Conservation (phyloP, 352 stramenopile species). For the Detonula confervacea region DNA sequence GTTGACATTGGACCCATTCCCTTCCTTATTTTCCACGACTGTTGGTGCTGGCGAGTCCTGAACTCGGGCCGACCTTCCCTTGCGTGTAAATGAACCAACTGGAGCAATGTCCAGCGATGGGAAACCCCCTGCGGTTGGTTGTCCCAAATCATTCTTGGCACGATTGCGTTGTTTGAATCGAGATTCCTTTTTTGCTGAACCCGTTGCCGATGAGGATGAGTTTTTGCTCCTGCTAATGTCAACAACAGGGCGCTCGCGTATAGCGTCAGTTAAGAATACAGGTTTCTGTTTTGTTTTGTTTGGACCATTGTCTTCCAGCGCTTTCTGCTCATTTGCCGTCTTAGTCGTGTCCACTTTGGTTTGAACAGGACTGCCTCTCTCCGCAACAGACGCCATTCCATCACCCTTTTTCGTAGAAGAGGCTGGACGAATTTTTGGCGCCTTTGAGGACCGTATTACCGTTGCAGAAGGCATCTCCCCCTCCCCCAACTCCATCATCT, state of each 20-base stretch:
- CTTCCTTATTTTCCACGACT: constrained; percentile 4
- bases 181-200: constrained; percentile 38
- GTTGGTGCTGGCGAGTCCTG: constrained; percentile 23
- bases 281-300: constrained; percentile 30
- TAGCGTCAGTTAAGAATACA: constrained; percentile 54
- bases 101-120: constrained; percentile 64
- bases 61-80: constrained; percentile 27
- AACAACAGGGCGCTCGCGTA: constrained; percentile 47
- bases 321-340: no score
- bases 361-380: constrained; percentile 17
- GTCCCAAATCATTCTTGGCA: constrained; percentile 16
- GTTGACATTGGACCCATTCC: constrained; percentile 19
- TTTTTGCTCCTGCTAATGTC: constrained; percentile 15
- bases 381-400: constrained; percentile 1
- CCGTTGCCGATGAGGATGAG: constrained; percentile 18
- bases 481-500: constrained; percentile 71
- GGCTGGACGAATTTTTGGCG: constrained; percentile 44
- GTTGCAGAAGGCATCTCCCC: constrained; percentile 64
- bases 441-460: constrained; percentile 63
- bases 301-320: neutral
- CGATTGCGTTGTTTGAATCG: constrained; percentile 61
- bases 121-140: constrained; percentile 57
- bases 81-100: constrained; percentile 59
- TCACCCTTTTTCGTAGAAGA: constrained; percentile 30
- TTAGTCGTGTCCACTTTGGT: neutral